phyloP scores from a whole-genome alignment of 2,329 filamentous ascomycete species.

The Aspergillus fijiensis region DNA sequence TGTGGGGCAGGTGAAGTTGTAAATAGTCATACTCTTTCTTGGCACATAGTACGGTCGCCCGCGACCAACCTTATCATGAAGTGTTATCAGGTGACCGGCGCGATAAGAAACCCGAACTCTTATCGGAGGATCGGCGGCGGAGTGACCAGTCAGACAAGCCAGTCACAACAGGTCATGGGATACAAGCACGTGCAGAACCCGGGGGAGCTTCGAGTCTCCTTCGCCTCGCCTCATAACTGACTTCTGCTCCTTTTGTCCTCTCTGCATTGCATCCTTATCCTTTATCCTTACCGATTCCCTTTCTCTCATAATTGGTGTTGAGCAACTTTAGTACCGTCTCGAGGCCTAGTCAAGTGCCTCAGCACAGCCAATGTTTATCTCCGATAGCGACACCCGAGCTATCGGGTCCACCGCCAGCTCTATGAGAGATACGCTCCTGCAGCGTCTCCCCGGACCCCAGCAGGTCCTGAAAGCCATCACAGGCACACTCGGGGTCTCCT shows the following conservation, averaged over 20 bases:
- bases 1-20: no score
- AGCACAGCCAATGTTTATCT: constrained; percentile 1
- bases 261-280: background rate
- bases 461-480: constrained; percentile 35
- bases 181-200: constrained; percentile 5
- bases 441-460: constrained; percentile 35
- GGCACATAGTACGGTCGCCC: no score
- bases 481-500: constrained; percentile 32
- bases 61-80: no score
- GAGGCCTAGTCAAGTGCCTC: background rate
- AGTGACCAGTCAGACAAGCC: background rate
- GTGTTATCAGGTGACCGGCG: no score
- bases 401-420: constrained; percentile 9
- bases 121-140: constrained; percentile 11
- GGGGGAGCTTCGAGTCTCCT: background rate
- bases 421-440: constrained; percentile 15
- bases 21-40: no score
- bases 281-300: background rate
- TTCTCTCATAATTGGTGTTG: background rate
- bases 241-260: background rate
- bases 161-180: constrained; percentile 13
- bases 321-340: background rate
- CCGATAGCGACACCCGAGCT: constrained; percentile 7
- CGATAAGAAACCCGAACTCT: background rate
- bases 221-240: background rate